Percentiles rank a stretch among this genome's conserved stretches.
These are phyloP conservation scores for Parastagonospora avenae DNA, from an alignment of 2,329 filamentous ascomycete genomes.

Conservation along the genomic window DNA sequence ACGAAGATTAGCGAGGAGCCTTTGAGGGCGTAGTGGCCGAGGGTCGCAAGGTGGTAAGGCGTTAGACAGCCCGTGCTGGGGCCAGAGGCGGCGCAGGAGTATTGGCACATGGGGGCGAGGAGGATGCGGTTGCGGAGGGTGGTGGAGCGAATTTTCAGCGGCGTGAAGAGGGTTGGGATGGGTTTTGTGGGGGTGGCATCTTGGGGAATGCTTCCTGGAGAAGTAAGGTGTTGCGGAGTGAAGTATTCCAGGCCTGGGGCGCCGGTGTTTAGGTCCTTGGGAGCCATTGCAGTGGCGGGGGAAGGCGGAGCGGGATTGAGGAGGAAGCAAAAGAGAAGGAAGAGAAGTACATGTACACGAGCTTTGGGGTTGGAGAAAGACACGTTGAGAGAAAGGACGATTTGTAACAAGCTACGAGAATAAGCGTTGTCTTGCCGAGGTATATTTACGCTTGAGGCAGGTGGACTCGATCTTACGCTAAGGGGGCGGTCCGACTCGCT, in stretches of 20 bases:
- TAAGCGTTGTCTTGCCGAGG: constrained; percentile 13
- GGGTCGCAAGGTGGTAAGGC: constrained; percentile 46
- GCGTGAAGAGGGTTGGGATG: constrained; percentile 41
- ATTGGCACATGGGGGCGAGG: constrained; percentile 49
- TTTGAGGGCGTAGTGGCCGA: constrained; percentile 48
- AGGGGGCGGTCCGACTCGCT: neutral
- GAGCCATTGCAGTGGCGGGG: constrained; percentile 23
- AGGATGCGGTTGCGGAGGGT: constrained; percentile 46
- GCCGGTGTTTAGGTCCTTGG: constrained; percentile 33
- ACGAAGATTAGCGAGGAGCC: constrained; percentile 42
- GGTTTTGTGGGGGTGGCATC: constrained; percentile 7
- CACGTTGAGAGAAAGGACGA: constrained; percentile 5
- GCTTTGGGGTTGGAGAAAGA: too few relatives aligned
- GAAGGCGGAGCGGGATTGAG: neutral
- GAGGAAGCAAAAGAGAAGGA: too few relatives aligned
- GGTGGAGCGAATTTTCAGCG: constrained; percentile 42
- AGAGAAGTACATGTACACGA: neutral
- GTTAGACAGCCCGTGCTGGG: constrained; percentile 44
- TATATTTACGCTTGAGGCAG: constrained; percentile 4
- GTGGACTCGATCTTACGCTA: neutral
- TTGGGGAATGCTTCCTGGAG: constrained; percentile 45
- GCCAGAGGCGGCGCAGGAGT: constrained; percentile 38
- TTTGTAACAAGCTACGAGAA: constrained; percentile 13
- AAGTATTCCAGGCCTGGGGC: constrained; percentile 49
- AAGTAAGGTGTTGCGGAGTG: constrained; percentile 51